Percentiles rank a stretch among this genome's conserved stretches.
Evolutionary conservation across 2,329 filamentous ascomycete species (phyloP).

Genomic region (Claviceps pusilla): DNA sequence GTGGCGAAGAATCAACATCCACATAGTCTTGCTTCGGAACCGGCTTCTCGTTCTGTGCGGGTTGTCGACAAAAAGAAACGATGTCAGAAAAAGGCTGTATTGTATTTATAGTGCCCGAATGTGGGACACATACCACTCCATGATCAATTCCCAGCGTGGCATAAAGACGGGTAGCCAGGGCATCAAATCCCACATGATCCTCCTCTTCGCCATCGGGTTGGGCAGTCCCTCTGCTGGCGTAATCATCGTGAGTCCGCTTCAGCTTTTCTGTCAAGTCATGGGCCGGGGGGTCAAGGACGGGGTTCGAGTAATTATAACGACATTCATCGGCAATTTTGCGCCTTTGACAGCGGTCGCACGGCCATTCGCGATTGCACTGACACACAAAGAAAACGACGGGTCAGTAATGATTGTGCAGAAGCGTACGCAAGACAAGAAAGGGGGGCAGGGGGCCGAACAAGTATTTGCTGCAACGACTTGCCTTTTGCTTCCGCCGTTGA

Average conservation of each 20-base stretch:
- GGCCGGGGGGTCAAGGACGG: background rate
- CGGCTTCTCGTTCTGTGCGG: constrained; percentile 6
- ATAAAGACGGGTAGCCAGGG: constrained; percentile 10
- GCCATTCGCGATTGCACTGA: constrained; percentile 20
- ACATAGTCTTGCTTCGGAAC: constrained; percentile 9
- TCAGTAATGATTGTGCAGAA: background rate
- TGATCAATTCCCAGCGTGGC: constrained; percentile 11
- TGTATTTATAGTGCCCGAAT: background rate
- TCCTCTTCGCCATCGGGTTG: constrained; percentile 2
- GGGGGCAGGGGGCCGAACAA: no score
- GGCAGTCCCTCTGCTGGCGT: background rate
- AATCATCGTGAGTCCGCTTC: constrained; percentile 2
- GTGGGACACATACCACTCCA: constrained; percentile 2
- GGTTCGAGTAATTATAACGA: constrained; percentile 11
- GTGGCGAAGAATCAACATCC: constrained; percentile 8
- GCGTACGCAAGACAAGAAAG: background rate
- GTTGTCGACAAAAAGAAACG: background rate
- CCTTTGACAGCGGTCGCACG: constrained; percentile 18
- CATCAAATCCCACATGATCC: constrained; percentile 8
- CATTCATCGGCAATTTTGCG: constrained; percentile 17
- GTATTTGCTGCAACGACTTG: constrained; percentile 3
- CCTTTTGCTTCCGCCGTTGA: constrained; percentile 25
- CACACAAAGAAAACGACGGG: background rate
- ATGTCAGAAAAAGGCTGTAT: background rate
- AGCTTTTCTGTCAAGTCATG: constrained; percentile 3